Base-by-base conservation (phyloP, 2,329 filamentous ascomycete species). In the Colletotrichum cuscutae region DNA sequence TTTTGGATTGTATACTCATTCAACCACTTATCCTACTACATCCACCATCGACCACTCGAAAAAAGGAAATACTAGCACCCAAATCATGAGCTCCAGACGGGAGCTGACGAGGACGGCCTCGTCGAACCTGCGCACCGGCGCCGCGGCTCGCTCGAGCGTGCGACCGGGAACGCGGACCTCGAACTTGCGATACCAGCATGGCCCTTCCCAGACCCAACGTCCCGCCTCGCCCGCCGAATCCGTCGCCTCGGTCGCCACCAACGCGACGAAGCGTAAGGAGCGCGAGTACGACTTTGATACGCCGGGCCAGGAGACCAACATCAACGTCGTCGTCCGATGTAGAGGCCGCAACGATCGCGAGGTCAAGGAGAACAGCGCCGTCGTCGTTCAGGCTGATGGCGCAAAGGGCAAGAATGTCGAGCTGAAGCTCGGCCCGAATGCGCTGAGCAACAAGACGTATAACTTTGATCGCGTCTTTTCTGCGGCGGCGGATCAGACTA, bases 381-480 rank as follows among this genome's bases (percentile, higher is more conserved):
- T 98, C 1, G 95, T 98, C 1, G 91, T 99, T 11, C 91, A 89
- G 28, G 96, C 95, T 4, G 94, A 97, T 77, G 95, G 94, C n/a
- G 91, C 95, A 74, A 96, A 94, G 83, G 95, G 95, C 57, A 95
- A 93, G 79, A 89, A 88, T 52, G 91, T 99, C 30, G 93, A 97
- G 76, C 84, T 99, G 60, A 95, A 93, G 4, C 98, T 98, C 94
- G 97, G 96, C 1, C 92, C 95, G 0, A 97, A 92, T 82, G 94
- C 97, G 42, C 84, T 98, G 70, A 97, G 93, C 86, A 98, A 99
- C 84, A 98, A 98, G 85, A 94, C 94, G 0, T 99, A 99, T 81
- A 92, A 93, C 76, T 99, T 99, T 81, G 97, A 99, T 83, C 97
- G 96, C 80, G 97, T 98, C 76, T 99, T 98, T 79, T 98, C 97